phyloP scores from a whole-genome alignment of 2,329 filamentous ascomycete genomes.

The Helotiales sp. region DNA sequence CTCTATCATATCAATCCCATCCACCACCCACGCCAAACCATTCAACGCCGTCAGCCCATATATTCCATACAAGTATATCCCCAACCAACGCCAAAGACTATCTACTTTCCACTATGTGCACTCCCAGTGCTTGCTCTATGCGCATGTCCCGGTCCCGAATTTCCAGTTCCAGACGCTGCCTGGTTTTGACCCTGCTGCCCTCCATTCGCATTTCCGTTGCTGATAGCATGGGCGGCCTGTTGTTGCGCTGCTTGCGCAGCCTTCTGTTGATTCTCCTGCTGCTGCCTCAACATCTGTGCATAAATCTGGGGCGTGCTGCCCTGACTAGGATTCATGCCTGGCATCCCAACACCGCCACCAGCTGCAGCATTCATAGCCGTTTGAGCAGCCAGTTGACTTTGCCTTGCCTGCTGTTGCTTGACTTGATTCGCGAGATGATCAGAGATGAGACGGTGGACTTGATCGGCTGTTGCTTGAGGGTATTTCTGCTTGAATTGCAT shows the following conservation, averaged over 20 bases:
- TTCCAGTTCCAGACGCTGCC: constrained; percentile 14
- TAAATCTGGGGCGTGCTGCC: constrained; percentile 45
- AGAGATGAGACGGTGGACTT: constrained; percentile 52
- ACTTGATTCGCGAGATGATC: constrained; percentile 36
- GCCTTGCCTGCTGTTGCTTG: constrained; percentile 37
- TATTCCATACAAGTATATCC: not conserved
- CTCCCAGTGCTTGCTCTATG: constrained; percentile 27
- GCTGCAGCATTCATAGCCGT: constrained; percentile 52
- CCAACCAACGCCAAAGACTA: constrained; percentile 1
- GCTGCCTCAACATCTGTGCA: constrained; percentile 52
- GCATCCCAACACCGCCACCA: constrained; percentile 32
- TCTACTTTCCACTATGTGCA: constrained; percentile 25
- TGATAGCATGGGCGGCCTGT: constrained; percentile 16
- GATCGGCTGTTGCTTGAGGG: constrained; percentile 47
- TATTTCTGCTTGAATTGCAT: constrained; percentile 28
- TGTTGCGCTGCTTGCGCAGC: constrained; percentile 38
- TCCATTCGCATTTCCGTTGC: constrained; percentile 12
- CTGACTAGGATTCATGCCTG: constrained; percentile 22
- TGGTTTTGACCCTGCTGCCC: not conserved
- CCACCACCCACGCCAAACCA: not conserved
- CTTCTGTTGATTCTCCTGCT: constrained; percentile 50
- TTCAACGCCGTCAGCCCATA: not conserved
- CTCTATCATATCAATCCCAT: not conserved
- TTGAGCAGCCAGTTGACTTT: constrained; percentile 49
- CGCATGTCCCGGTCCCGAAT: constrained; percentile 25